Base-by-base conservation (phyloP, 106 monocot species). In the Iris macrosiphon region DNA sequence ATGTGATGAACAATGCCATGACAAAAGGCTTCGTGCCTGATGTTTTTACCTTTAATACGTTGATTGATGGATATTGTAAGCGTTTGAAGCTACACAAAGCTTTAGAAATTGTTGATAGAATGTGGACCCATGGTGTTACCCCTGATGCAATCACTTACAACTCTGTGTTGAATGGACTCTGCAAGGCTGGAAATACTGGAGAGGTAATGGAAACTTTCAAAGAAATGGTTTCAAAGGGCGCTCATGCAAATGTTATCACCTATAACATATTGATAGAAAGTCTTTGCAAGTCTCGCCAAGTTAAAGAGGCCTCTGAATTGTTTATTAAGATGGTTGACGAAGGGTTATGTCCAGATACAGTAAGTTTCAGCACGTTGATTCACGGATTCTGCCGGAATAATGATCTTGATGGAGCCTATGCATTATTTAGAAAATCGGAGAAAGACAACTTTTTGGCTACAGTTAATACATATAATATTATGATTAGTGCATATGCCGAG, bases 31-130 rank as follows among this genome's bases (percentile, higher is more conserved):
- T 72, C 29, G 45, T 85, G 43, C 95, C 95, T 44, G 89, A 96
- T 79, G 65, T 69, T 50, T 96, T 79, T 72, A 89, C 89, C 14
- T 96, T 85, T 46, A 96, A 96, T 35, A 72, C 73, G 48, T 64
- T 96, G 56, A 70, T 96, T 24, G 75, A 96, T 67, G 89, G 95
- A 12, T 89, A 82, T 48, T 96, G 95, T 51, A 89, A 81, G 63
- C 53, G 24, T 29, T 37, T 79, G 71, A 76, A 72, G 64, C 38
- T 96, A 32, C 79, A 89, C 44, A 64, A 62, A 68, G 95, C 89
- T 33, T 65, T 96, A 51, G 74, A 76, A 49, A 37, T 89, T 24
- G 69, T 96, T 49, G 76, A 74, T 61, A 76, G 78, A 38, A 96
- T 96, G 95, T 85, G 85, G 95, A 77, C 48, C 18, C 70, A 79